Percentiles rank a stretch among this genome's conserved stretches.
These are phyloP conservation scores for Neopestalotiopsis sp. DNA, from an alignment of 2,329 filamentous ascomycete species.

Conservation along the genomic window DNA sequence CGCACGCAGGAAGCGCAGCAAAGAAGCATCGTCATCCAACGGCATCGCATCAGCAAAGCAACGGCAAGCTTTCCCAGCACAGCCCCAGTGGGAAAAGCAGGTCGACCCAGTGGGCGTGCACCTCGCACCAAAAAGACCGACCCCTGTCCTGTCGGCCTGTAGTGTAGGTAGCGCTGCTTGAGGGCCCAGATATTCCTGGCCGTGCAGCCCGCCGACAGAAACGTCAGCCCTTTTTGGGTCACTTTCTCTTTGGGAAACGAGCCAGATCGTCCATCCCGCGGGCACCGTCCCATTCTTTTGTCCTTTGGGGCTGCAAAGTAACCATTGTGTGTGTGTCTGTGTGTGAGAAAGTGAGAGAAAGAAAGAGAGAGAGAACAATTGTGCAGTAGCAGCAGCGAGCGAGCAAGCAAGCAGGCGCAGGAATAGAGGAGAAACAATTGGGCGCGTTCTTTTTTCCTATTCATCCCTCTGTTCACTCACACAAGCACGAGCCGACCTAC, in stretches of 20 bases:
- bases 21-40: neutral
- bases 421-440: neutral
- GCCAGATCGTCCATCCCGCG: conserved; percentile 18
- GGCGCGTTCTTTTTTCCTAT: conserved; percentile 6
- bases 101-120: neutral
- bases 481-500: neutral
- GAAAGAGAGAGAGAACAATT: neutral
- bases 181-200: conserved; percentile 11
- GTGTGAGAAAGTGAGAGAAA: neutral
- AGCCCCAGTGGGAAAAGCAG: conserved; percentile 6
- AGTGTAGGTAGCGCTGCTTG: conserved; percentile 10
- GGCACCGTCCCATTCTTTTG: conserved; percentile 20
- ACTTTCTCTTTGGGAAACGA: conserved; percentile 13
- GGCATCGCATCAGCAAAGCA: conserved; percentile 2
- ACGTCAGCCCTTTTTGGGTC: conserved; percentile 17
- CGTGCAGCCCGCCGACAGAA: conserved; percentile 14
- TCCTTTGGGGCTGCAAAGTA: neutral
- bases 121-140: neutral
- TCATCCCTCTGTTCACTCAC: neutral
- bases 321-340: neutral
- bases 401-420: neutral
- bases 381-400: neutral
- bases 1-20: neutral
- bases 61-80: conserved; percentile 10
- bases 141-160: neutral